A percentile compares a stretch with the other conserved stretches of the same genome.
Evolutionary conservation across 345 rosid species (phyloP).

Genomic region (Pistacia vera): DNA sequence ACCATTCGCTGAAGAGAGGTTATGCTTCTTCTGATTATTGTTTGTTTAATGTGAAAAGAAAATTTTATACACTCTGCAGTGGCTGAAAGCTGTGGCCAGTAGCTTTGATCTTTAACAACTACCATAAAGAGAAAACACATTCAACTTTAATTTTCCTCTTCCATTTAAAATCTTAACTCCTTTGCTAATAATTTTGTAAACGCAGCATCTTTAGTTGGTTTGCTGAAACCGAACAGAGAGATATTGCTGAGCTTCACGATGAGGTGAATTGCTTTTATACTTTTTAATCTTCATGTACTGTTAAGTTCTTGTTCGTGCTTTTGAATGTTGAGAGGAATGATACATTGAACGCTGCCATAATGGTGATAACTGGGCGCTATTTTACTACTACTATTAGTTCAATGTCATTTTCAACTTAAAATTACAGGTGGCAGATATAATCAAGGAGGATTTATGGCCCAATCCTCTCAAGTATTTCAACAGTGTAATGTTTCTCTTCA

Average conservation of each 20-base stretch:
- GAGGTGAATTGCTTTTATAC: constrained; percentile 30
- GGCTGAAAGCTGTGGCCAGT: neutral
- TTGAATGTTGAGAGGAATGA: neutral
- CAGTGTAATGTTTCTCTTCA: constrained; percentile 19
- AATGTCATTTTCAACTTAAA: neutral
- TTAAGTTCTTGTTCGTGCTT: neutral
- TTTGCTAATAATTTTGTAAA: neutral
- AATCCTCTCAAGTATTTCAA: constrained; percentile 45
- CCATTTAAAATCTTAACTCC: neutral
- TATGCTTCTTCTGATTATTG: neutral
- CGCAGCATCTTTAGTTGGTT: constrained; percentile 48
- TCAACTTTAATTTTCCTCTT: neutral
- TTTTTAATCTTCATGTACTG: neutral
- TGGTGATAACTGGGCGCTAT: neutral
- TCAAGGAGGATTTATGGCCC: constrained; percentile 48
- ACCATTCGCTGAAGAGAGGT: constrained; percentile 35
- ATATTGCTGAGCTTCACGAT: constrained; percentile 31
- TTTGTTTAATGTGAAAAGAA: neutral
- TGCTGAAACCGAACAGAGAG: constrained; percentile 27
- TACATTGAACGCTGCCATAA: neutral
- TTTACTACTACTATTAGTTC: neutral
- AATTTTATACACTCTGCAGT: neutral
- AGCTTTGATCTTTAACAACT: neutral
- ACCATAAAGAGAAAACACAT: neutral
- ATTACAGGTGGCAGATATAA: constrained; percentile 44